Percentiles rank a stretch among this genome's conserved stretches.
Conservation (phyloP, 1,284 basidiomycete species). For the Boletus semigastroideus region DNA sequence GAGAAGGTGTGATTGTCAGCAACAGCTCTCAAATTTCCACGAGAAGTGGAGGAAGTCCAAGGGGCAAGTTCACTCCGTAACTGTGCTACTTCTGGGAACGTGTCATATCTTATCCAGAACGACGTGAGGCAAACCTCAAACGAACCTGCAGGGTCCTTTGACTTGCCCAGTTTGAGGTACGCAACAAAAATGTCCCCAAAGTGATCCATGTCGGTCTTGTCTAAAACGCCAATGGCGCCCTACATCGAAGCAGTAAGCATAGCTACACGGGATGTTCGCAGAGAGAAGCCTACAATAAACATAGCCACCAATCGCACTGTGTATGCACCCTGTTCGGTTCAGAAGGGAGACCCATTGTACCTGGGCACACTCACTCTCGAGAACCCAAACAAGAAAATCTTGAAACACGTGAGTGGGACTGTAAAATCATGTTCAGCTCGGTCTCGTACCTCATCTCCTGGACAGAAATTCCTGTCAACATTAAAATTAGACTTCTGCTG, state of each 20-base stretch:
- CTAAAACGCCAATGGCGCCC: slow-evolving; percentile 65
- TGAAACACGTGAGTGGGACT: slow-evolving; percentile 13
- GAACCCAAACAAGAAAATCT: slow-evolving; percentile 76
- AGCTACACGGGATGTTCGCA: not conserved
- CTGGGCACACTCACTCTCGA: slow-evolving; percentile 48
- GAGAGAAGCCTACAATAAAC: slow-evolving; percentile 52
- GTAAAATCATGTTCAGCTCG: not conserved
- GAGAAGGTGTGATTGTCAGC: slow-evolving; percentile 50
- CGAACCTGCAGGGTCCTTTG: slow-evolving; percentile 47
- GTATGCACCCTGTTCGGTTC: slow-evolving; percentile 53
- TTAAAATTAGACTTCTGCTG: not conserved
- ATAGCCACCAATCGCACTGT: slow-evolving; percentile 69
- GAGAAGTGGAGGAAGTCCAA: slow-evolving; percentile 51
- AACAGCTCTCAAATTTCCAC: slow-evolving; percentile 51
- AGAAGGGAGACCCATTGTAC: not conserved
- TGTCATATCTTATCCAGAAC: not conserved
- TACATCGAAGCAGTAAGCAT: slow-evolving; percentile 22
- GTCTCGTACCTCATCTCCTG: slow-evolving; percentile 61
- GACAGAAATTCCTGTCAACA: slow-evolving; percentile 55
- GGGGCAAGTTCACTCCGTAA: slow-evolving; percentile 46
- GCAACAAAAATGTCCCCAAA: slow-evolving; percentile 61
- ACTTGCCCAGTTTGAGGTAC: slow-evolving; percentile 60
- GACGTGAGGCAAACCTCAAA: not conserved
- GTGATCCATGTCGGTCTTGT: slow-evolving; percentile 66
- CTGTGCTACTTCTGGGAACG: slow-evolving; percentile 40